Base-by-base conservation (phyloP, 1,284 basidiomycete genomes). In the Malassezia dermatis region DNA sequence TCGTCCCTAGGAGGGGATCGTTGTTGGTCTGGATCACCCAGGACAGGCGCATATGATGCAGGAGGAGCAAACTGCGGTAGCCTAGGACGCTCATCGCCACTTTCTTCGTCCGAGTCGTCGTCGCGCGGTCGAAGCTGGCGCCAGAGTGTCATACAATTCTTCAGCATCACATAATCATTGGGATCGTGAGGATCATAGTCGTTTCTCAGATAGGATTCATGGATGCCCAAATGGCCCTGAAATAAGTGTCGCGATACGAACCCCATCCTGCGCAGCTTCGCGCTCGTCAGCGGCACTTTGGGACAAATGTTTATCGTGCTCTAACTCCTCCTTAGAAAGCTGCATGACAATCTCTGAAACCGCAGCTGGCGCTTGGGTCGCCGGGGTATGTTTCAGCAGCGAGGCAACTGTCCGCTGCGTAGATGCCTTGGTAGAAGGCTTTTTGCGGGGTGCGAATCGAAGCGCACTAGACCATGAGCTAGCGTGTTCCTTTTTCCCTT, bases 171-270 rank as follows among this genome's bases (percentile, higher is more conserved):
- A 42, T 70, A 73, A 47, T 71, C 68, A 45, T 69, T 73, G 8
- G 71, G 71, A 1, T 63, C 23, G 8, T 58, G 51, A 2, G 65
- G 66, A 31, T 73, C 69, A 54, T 73, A 73, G 13, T 71, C 68
- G 2, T 15, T 39, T 10, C 37, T 12, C 2, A 39, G 37, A 39
- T 39, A 19, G 37, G n/a, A 8, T 39, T 39, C 37, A 21, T 21
- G n/a, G 57, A 63, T 19, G 66, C 65, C 62, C 65, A 51, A 32
- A 62, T 61, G 23, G 13, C 19, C 37, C 37, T 39, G 37, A 19
- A 7, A 15, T 39, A 19, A 39, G 37, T 39, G 58, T 30, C 19
- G 11, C 27, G n/a, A 3, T 27, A 26, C 19, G 34, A 24, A 27
- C 43, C 39, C 19, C 21, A 12, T 15, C 46, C 17, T 17, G 23